These are phyloP conservation scores for Amanita rimosa DNA, from an alignment of 768 basidiomycete species.

Conservation along the genomic window DNA sequence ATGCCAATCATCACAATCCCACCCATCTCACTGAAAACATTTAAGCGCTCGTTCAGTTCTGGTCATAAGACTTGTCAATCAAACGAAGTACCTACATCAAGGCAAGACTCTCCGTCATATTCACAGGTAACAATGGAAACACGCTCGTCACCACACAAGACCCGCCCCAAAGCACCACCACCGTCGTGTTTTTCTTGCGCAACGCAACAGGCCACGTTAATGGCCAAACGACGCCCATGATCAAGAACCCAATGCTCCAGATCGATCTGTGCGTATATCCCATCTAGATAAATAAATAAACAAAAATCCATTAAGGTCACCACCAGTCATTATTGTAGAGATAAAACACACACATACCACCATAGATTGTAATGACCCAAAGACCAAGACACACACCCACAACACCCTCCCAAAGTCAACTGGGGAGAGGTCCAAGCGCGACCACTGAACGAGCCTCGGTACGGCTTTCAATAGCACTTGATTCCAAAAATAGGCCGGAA, in stretches of 20 bases:
- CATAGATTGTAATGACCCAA: conserved; percentile 50
- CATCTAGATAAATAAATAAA: conserved; percentile 36
- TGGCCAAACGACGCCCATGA: conserved; percentile 62
- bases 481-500: conserved; percentile 73
- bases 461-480: conserved; percentile 28
- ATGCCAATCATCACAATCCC: conserved; percentile 27
- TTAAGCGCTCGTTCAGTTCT: not conserved
- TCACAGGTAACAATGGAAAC: conserved; percentile 65
- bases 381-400: conserved; percentile 16
- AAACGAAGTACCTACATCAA: conserved; percentile 38
- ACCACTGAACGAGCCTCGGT: conserved; percentile 8
- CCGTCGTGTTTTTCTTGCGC: conserved; percentile 13
- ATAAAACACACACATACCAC: conserved; percentile 48
- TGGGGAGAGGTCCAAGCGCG: conserved; percentile 1
- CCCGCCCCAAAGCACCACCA: conserved; percentile 30
- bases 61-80: no score
- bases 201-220: conserved; percentile 33
- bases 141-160: conserved; percentile 45
- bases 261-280: conserved; percentile 64
- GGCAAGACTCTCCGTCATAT: conserved; percentile 51
- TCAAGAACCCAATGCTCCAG: conserved; percentile 57
- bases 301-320: not conserved
- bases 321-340: not conserved
- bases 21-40: conserved; percentile 29
- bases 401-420: conserved; percentile 2